phyloP scores from a whole-genome alignment of 1,284 basidiomycete species.

The Austroboletus olivaceoglutinosus region DNA sequence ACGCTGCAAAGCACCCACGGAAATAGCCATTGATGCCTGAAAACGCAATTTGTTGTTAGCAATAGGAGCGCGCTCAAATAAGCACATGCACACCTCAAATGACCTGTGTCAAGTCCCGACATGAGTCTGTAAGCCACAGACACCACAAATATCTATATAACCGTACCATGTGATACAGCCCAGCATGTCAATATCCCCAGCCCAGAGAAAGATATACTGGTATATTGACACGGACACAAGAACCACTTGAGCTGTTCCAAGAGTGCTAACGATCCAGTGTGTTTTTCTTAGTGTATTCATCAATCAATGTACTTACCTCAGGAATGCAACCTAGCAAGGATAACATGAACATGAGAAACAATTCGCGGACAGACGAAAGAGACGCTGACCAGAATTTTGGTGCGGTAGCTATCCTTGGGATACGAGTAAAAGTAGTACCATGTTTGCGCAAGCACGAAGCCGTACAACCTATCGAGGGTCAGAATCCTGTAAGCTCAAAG shows the following conservation, averaged over 20 bases:
- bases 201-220: constrained; percentile 33
- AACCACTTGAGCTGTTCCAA: constrained; percentile 30
- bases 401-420: constrained; percentile 24
- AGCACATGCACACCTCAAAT: too few relatives aligned
- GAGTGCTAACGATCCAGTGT: constrained; percentile 15
- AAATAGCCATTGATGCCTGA: constrained; percentile 31
- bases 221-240: constrained; percentile 33
- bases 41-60: too few relatives aligned
- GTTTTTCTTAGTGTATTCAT: too few relatives aligned
- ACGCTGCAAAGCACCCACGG: constrained; percentile 13
- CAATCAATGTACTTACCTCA: constrained; percentile 28
- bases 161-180: constrained; percentile 31
- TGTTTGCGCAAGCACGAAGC: constrained; percentile 32
- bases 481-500: not conserved
- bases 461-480: constrained; percentile 26
- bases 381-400: constrained; percentile 23
- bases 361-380: too few relatives aligned
- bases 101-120: too few relatives aligned
- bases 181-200: constrained; percentile 22
- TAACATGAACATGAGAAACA: too few relatives aligned
- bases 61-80: too few relatives aligned
- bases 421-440: constrained; percentile 33
- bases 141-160: too few relatives aligned
- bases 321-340: constrained; percentile 28
- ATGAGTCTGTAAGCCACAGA: too few relatives aligned